Evolutionary conservation across 2,329 filamentous ascomycete genomes (phyloP).

Genomic region (Ceratocystis diversiconidia): DNA sequence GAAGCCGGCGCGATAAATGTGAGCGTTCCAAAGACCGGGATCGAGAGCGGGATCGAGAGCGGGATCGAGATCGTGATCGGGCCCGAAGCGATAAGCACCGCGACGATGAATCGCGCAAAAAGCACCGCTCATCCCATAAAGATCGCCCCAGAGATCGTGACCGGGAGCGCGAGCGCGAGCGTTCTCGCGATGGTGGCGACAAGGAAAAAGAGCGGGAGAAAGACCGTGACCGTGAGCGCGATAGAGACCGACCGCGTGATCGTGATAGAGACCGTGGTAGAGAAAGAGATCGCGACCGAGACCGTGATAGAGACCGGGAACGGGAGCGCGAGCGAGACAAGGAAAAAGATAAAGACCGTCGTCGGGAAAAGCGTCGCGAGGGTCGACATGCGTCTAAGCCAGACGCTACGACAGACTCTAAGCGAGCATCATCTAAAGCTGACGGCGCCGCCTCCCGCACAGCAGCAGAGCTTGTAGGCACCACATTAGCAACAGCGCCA

Average conservation of each 20-base stretch:
- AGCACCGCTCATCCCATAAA: slow-evolving; percentile 30
- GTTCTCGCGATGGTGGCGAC: slow-evolving; percentile 27
- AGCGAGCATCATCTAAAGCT: slow-evolving; percentile 1
- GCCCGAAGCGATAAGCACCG: slow-evolving; percentile 34
- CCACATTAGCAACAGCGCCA: slow-evolving; percentile 15
- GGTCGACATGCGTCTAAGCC: slow-evolving; percentile 27
- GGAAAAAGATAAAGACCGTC: slow-evolving; percentile 26
- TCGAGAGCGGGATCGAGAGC: slow-evolving; percentile 27
- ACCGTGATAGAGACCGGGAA: slow-evolving; percentile 20
- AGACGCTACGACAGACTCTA: slow-evolving; percentile 15
- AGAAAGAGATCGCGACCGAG: slow-evolving; percentile 24
- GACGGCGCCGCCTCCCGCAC: not conserved
- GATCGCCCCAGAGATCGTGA: slow-evolving; percentile 30
- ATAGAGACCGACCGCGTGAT: slow-evolving; percentile 21
- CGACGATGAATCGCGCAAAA: slow-evolving; percentile 31
- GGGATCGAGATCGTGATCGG: slow-evolving; percentile 15
- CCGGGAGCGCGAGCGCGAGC: slow-evolving; percentile 29
- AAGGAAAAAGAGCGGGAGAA: slow-evolving; percentile 23
- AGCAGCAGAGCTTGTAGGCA: not conserved
- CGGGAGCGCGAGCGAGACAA: slow-evolving; percentile 27
- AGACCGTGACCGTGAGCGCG: slow-evolving; percentile 21
- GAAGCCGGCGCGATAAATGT: slow-evolving; percentile 47
- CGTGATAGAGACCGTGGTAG: slow-evolving; percentile 29
- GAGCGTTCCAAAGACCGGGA: slow-evolving; percentile 30
- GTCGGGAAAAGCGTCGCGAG: slow-evolving; percentile 26